These are phyloP conservation scores for Yamadazyma atlantica DNA, from an alignment of 1,139 yeast species.

Conservation along the genomic window DNA sequence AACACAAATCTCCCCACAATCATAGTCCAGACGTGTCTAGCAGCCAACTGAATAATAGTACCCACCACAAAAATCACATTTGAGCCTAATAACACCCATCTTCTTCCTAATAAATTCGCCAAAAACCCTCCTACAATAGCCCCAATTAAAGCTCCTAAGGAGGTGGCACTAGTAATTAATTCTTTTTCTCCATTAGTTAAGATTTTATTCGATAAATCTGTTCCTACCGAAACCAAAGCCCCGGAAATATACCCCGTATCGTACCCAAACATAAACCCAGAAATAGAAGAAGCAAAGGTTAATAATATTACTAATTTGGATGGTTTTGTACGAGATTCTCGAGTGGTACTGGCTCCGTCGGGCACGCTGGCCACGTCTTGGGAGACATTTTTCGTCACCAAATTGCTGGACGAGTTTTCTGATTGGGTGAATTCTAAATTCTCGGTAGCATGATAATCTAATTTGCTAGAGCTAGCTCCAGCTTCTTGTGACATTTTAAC, in stretches of 20 bases:
- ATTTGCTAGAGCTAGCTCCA: not conserved
- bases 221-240: constrained; percentile 81
- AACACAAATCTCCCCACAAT: constrained; percentile 84
- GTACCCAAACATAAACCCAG: constrained; percentile 95
- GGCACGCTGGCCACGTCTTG: constrained; percentile 5
- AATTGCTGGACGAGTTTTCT: constrained; percentile 9
- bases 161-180: constrained; percentile 91
- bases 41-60: constrained; percentile 76
- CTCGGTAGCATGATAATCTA: constrained; percentile 1
- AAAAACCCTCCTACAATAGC: constrained; percentile 73
- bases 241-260: constrained; percentile 96
- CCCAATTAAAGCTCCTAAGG: constrained; percentile 85
- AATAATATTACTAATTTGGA: constrained; percentile 64
- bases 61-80: constrained; percentile 80
- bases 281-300: constrained; percentile 80
- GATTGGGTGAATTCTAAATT: constrained; percentile 3
- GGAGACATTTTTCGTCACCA: constrained; percentile 1
- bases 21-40: constrained; percentile 87
- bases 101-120: constrained; percentile 84
- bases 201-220: constrained; percentile 55
- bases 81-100: constrained; percentile 74
- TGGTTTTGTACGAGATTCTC: constrained; percentile 33
- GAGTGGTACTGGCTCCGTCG: constrained; percentile 1
- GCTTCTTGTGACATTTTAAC: not conserved
- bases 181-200: constrained; percentile 79